These are phyloP conservation scores for Carex parvula DNA, from an alignment of 176 grass and related monocot genomes.

Conservation along the genomic window DNA sequence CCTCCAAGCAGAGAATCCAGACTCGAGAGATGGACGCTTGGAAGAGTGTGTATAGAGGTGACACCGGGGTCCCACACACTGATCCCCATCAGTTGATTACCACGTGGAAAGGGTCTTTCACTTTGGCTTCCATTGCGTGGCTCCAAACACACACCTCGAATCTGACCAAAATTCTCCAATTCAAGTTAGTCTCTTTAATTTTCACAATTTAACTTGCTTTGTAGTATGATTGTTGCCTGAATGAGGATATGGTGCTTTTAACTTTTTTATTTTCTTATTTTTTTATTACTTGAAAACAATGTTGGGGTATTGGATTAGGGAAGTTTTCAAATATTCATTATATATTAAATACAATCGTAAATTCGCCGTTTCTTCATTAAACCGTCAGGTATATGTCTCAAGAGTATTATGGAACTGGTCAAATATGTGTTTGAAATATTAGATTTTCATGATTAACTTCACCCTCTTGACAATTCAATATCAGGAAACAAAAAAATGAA, in stretches of 20 bases:
- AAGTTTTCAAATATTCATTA: not conserved
- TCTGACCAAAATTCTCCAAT: constrained; percentile 38
- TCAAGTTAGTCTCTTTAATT: constrained; percentile 15
- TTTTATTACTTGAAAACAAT: not conserved
- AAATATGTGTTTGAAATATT: not conserved
- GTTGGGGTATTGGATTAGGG: not conserved
- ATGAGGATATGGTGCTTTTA: not conserved
- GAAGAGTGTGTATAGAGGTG: constrained; percentile 64
- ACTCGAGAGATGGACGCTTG: constrained; percentile 63
- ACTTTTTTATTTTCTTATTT: not conserved
- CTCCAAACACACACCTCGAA: constrained; percentile 53
- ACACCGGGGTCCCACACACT: constrained; percentile 73
- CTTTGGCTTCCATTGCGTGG: constrained; percentile 66
- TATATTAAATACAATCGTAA: not conserved
- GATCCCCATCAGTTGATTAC: constrained; percentile 51
- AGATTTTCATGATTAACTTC: not conserved
- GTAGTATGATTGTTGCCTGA: not conserved
- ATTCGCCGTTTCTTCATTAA: not conserved
- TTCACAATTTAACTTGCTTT: constrained; percentile 5
- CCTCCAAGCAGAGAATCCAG: constrained; percentile 20
- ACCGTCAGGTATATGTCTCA: not conserved
- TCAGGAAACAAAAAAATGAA: not conserved
- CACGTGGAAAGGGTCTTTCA: constrained; percentile 65
- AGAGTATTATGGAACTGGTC: not conserved
- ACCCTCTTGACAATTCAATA: not conserved